These are phyloP conservation scores for Annulohypoxylon maeteangense DNA, from an alignment of 495 filamentous ascomycete genomes.

Conservation along the genomic window DNA sequence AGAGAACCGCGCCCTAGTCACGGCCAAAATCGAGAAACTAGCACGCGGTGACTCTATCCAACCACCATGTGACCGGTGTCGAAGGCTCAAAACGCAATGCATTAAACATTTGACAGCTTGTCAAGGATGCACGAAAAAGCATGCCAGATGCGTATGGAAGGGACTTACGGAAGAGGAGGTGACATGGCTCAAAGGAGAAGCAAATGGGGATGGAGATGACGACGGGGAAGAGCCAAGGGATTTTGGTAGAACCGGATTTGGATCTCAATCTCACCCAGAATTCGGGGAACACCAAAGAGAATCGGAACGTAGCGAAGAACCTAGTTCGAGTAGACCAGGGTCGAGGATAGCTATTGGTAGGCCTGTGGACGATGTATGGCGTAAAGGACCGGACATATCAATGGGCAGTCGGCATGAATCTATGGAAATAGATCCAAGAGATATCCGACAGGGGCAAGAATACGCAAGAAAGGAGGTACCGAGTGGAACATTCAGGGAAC, in stretches of 20 bases:
- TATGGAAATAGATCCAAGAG: constrained; percentile 44
- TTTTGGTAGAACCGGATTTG: constrained; percentile 32
- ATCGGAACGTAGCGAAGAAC: constrained; percentile 38
- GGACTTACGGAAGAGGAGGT: constrained; percentile 78
- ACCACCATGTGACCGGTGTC: constrained; percentile 85
- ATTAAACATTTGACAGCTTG: constrained; percentile 87
- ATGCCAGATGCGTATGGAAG: constrained; percentile 86
- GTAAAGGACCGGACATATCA: constrained; percentile 39
- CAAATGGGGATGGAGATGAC: constrained; percentile 39
- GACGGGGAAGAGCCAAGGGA: constrained; percentile 44
- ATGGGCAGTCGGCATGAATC: constrained; percentile 34
- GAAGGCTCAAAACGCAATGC: constrained; percentile 81
- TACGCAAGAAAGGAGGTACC: constrained; percentile 36
- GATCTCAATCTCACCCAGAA: constrained; percentile 28
- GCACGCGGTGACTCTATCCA: constrained; percentile 74
- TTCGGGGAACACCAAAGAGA: constrained; percentile 36
- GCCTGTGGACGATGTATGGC: constrained; percentile 45
- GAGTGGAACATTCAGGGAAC: constrained; percentile 24
- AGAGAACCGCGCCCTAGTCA: constrained; percentile 70
- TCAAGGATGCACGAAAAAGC: constrained; percentile 87
- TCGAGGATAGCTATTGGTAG: constrained; percentile 44
- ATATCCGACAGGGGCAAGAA: constrained; percentile 36
- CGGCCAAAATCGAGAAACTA: constrained; percentile 78
- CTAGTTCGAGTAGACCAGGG: constrained; percentile 27
- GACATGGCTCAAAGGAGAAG: constrained; percentile 45